Percentiles rank a stretch among this genome's conserved stretches.
These are phyloP conservation scores for Punica granatum DNA, from an alignment of 345 rosid species.

Conservation along the genomic window DNA sequence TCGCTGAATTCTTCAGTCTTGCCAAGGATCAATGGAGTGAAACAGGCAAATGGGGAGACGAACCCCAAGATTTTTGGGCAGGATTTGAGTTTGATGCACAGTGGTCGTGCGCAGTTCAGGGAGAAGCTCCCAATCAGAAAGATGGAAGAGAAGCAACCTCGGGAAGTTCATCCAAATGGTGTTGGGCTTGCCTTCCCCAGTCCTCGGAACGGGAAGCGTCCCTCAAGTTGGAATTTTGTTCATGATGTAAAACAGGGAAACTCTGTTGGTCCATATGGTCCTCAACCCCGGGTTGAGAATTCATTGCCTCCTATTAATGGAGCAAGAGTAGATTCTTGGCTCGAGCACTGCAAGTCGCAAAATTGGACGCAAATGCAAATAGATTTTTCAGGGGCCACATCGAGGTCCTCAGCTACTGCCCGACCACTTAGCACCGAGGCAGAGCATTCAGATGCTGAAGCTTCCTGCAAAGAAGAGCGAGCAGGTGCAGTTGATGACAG, in stretches of 20 bases:
- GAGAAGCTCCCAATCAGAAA: constrained; percentile 84
- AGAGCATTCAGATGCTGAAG: constrained; percentile 76
- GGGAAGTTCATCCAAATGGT: constrained; percentile 49
- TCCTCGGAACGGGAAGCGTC: constrained; percentile 39
- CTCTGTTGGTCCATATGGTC: constrained; percentile 30
- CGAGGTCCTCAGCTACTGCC: constrained; percentile 41
- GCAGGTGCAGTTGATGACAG: constrained; percentile 42
- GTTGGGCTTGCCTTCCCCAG: constrained; percentile 32
- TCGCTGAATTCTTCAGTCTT: constrained; percentile 34
- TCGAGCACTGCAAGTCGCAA: constrained; percentile 38
- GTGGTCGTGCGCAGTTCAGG: constrained; percentile 39
- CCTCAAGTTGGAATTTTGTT: constrained; percentile 47
- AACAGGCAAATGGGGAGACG: constrained; percentile 36
- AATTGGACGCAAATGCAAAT: constrained; percentile 64
- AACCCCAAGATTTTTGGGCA: constrained; percentile 72
- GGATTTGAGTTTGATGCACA: constrained; percentile 37
- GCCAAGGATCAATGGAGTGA: constrained; percentile 14
- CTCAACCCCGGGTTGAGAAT: constrained; percentile 32
- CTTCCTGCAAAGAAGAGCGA: constrained; percentile 52
- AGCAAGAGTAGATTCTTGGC: constrained; percentile 34
- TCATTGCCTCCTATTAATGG: constrained; percentile 42
- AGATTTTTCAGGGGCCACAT: constrained; percentile 60
- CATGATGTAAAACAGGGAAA: constrained; percentile 36
- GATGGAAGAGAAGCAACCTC: constrained; percentile 62
- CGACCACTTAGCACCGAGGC: constrained; percentile 40